Evolutionary conservation across 768 basidiomycete species (phyloP), one percentile per base, ranked within the genome.

Genomic region (Leucosporidium yakuticum): DNA sequence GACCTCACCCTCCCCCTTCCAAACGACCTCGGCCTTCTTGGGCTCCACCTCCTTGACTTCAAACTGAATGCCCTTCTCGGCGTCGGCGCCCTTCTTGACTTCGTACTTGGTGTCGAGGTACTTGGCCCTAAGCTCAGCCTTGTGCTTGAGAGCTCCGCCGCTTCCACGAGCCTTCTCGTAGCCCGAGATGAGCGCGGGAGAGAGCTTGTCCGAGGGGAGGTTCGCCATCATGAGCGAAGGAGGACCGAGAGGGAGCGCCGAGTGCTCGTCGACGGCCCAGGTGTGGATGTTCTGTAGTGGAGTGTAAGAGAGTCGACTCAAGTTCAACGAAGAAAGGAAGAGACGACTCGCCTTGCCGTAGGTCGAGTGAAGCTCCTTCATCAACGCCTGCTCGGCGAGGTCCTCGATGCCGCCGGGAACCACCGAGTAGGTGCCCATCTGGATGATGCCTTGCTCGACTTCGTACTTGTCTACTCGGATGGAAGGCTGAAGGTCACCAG

Each of bases 171-270:
- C 80, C 25, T 74, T 67, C 57, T 73, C 72, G 58, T 77, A 68
- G 60, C 49, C n/a, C 31, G 57, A 25, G 14, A 44, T 15, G 39
- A 44, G 39, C 39, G 17, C 11, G 14, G 39, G 39, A 8, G 39
- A 44, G 39, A 44, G 39, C 11, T 44, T 44, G 39, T 44, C 39
- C 39, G 39, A n/a, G n/a, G 82, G 81, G 29, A 80, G 71, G 62
- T 74, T 67, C 51, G 74, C 68, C 60, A 83, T 81, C 83, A 84
- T 83, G 56, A 83, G 77, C 47, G 78, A 75, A 2, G 83, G 83
- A 2, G 81, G 83, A 21, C 82, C 83, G 51, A 84, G 65, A 2
- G 69, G 69, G 14, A 70, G 50, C 9, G 31, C 12, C 3, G 69
- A 62, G n/a, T 48, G 14, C 74, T 4, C 81, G 82, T 70, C 69